Percentiles rank a stretch among this genome's conserved stretches.
Conservation (phyloP, 1,139 yeast genomes). For the Suhomyces kunorum region DNA sequence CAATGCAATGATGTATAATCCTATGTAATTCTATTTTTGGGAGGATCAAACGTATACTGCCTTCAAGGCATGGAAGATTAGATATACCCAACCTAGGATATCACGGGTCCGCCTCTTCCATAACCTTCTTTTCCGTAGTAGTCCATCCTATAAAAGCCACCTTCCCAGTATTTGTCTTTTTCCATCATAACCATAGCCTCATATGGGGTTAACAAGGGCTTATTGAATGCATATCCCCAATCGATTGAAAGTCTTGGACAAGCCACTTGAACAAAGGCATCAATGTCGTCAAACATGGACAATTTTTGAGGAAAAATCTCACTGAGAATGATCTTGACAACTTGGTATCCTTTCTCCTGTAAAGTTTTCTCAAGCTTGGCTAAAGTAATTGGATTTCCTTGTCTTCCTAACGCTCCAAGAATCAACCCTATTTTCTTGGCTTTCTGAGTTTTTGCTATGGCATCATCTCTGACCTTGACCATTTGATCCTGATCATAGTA, state of each 20-base stretch:
- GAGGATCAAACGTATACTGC: too few relatives aligned
- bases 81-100: too few relatives aligned
- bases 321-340: conserved; percentile 80
- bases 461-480: conserved; percentile 71
- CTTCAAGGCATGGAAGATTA: neutral
- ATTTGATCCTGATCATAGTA: conserved; percentile 84
- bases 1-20: neutral
- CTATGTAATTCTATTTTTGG: neutral
- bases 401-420: conserved; percentile 95
- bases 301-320: conserved; percentile 93
- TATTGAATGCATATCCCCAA: conserved; percentile 97
- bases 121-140: conserved; percentile 89
- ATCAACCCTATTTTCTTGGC: conserved; percentile 81
- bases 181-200: conserved; percentile 91
- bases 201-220: conserved; percentile 91
- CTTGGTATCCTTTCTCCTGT: conserved; percentile 56
- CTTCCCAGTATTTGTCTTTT: conserved; percentile 67
- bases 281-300: conserved; percentile 92
- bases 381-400: conserved; percentile 83
- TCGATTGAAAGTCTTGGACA: conserved; percentile 96
- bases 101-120: conserved; percentile 65
- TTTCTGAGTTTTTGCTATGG: conserved; percentile 54
- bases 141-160: conserved; percentile 87
- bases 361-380: conserved; percentile 60
- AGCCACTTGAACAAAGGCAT: conserved; percentile 96